A percentile compares a stretch with the other conserved stretches of the same genome.
Evolutionary conservation across 257 asterid species (phyloP).

Genomic region (Scutellaria barbata): DNA sequence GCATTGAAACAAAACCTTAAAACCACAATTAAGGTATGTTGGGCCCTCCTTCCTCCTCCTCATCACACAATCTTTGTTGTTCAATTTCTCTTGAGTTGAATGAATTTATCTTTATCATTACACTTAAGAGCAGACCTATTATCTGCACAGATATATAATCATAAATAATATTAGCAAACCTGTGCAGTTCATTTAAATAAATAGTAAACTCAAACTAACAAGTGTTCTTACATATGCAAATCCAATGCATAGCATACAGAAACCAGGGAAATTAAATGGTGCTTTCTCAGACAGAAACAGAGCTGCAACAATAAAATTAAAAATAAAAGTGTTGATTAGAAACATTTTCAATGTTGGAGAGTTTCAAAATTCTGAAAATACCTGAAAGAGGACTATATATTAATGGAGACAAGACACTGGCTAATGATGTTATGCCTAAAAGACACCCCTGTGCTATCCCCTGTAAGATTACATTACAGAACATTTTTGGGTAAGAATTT

Average conservation of each 20-base stretch:
- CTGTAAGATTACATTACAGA: background rate
- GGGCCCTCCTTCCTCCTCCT: background rate
- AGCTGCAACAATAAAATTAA: constrained; percentile 14
- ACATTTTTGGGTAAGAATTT: background rate
- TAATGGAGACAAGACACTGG: constrained; percentile 27
- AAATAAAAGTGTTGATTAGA: background rate
- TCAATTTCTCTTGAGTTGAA: background rate
- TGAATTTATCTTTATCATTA: constrained; percentile 21
- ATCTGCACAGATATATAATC: constrained; percentile 10
- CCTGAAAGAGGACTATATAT: constrained; percentile 35
- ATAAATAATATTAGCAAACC: background rate
- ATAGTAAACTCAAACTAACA: background rate
- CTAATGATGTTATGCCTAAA: constrained; percentile 32
- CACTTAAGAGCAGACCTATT: constrained; percentile 15
- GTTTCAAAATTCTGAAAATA: background rate
- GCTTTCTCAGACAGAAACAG: constrained; percentile 30
- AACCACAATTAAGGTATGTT: constrained; percentile 1
- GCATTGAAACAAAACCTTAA: background rate
- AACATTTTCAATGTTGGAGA: too few relatives aligned
- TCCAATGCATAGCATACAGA: constrained; percentile 34
- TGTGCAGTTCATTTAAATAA: background rate
- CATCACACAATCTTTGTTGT: constrained; percentile 13
- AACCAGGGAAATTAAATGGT: constrained; percentile 38
- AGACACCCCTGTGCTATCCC: constrained; percentile 35
- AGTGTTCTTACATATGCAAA: constrained; percentile 34